Evolutionary conservation across 2,329 filamentous ascomycete species (phyloP).

Genomic region (Aspergillus sp.): DNA sequence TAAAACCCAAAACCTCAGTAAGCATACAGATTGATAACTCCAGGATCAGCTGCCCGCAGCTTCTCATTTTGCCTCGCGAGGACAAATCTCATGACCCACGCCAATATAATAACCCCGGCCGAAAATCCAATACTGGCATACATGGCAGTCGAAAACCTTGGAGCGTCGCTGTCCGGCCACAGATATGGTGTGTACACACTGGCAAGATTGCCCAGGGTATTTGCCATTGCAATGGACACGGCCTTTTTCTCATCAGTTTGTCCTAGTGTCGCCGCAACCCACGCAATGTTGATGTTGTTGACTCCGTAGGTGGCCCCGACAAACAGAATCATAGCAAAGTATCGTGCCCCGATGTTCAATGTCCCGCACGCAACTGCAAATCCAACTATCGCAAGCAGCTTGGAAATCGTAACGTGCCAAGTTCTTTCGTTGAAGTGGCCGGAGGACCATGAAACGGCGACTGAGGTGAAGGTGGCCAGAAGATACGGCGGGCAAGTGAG

Average conservation of each 20-base stretch:
- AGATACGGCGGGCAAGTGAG: slow-evolving; percentile 55
- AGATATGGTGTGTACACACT: slow-evolving; percentile 44
- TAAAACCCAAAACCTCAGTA: neutral
- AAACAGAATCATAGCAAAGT: slow-evolving; percentile 34
- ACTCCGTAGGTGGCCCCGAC: slow-evolving; percentile 31
- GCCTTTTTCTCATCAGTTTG: slow-evolving; percentile 47
- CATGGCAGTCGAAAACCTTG: slow-evolving; percentile 14
- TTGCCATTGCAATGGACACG: slow-evolving; percentile 43
- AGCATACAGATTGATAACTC: slow-evolving; percentile 13
- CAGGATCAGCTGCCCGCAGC: slow-evolving; percentile 12
- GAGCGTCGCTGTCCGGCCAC: slow-evolving; percentile 27
- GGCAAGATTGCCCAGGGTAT: slow-evolving; percentile 40
- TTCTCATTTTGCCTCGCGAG: slow-evolving; percentile 11
- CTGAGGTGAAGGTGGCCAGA: slow-evolving; percentile 49
- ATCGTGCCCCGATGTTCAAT: slow-evolving; percentile 29
- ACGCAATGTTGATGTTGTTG: slow-evolving; percentile 45
- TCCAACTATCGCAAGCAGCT: slow-evolving; percentile 27
- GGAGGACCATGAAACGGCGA: slow-evolving; percentile 52
- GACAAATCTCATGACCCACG: slow-evolving; percentile 13
- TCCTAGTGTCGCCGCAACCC: slow-evolving; percentile 43
- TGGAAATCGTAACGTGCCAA: slow-evolving; percentile 29
- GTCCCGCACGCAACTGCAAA: slow-evolving; percentile 31
- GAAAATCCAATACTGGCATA: slow-evolving; percentile 17
- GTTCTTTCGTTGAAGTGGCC: slow-evolving; percentile 42
- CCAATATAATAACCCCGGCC: slow-evolving; percentile 13